These are phyloP conservation scores for Agaricus subrufescens DNA, from an alignment of 768 basidiomycete genomes.

Conservation along the genomic window DNA sequence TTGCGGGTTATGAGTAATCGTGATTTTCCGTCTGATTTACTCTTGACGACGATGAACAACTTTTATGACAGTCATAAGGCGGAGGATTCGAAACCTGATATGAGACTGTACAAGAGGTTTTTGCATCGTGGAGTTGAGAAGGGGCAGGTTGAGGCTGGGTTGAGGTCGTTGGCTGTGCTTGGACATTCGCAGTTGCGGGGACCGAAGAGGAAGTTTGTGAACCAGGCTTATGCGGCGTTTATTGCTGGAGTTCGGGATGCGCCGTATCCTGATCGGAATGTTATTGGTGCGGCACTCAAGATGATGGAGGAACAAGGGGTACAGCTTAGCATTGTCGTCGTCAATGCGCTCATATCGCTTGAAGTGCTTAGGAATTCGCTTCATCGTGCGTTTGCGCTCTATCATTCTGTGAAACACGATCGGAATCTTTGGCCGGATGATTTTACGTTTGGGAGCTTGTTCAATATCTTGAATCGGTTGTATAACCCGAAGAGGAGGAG, in stretches of 20 bases:
- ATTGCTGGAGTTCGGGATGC: conserved; percentile 1
- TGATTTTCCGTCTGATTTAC: not conserved
- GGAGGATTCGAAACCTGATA: not conserved
- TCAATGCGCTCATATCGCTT: conserved; percentile 6
- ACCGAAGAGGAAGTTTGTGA: not conserved
- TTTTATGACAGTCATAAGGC: not conserved
- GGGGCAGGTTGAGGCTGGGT: not conserved
- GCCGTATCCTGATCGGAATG: not conserved
- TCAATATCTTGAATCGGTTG: conserved; percentile 3
- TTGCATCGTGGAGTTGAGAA: not conserved
- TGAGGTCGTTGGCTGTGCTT: not conserved
- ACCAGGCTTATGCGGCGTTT: not conserved
- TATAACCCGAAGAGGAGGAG: not conserved
- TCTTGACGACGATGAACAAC: not conserved
- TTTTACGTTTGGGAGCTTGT: conserved; percentile 5
- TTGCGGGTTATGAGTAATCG: not conserved
- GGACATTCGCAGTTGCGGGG: not conserved
- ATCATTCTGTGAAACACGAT: conserved; percentile 1
- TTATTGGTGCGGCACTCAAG: not conserved
- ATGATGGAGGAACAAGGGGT: conserved; percentile 6
- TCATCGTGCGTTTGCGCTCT: conserved; percentile 4
- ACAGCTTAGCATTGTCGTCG: not conserved
- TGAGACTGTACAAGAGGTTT: not conserved
- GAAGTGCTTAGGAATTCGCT: conserved; percentile 6
- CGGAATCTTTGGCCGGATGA: not conserved